Percentiles rank a stretch among this genome's conserved stretches.
These are phyloP conservation scores for Aspergillus vadensis DNA, from an alignment of 2,329 filamentous ascomycete species.

Conservation along the genomic window DNA sequence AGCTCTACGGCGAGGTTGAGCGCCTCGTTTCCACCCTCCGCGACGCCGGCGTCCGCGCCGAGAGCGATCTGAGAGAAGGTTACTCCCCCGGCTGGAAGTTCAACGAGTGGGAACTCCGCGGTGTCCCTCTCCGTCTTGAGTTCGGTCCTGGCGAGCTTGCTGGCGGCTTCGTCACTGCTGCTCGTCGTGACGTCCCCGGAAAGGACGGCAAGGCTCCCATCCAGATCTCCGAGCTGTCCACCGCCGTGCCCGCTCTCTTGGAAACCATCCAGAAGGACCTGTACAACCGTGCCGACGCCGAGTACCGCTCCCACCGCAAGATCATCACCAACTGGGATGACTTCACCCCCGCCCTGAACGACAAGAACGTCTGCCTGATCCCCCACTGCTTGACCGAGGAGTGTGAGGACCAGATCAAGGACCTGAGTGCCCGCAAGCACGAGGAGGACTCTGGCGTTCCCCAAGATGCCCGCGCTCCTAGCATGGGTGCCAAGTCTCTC, in stretches of 20 bases:
- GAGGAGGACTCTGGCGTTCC: slow-evolving; percentile 63
- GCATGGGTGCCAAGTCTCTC: slow-evolving; percentile 75
- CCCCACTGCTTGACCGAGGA: slow-evolving; percentile 81
- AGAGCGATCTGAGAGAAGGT: slow-evolving; percentile 82
- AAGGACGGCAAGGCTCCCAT: slow-evolving; percentile 76
- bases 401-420: slow-evolving; percentile 95
- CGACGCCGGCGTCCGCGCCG: slow-evolving; percentile 72
- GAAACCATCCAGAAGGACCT: slow-evolving; percentile 89
- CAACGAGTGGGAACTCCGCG: slow-evolving; percentile 97
- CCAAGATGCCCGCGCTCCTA: slow-evolving; percentile 72
- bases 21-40: slow-evolving; percentile 69
- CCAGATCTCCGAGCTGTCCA: slow-evolving; percentile 70
- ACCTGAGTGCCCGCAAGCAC: slow-evolving; percentile 75
- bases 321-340: slow-evolving; percentile 85
- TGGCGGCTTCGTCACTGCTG: slow-evolving; percentile 78
- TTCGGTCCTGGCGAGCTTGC: slow-evolving; percentile 94
- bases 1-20: slow-evolving; percentile 74
- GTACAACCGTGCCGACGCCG: slow-evolving; percentile 71
- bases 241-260: slow-evolving; percentile 75
- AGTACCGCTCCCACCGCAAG: slow-evolving; percentile 79
- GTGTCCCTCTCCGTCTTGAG: slow-evolving; percentile 89
- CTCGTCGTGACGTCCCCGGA: slow-evolving; percentile 74
- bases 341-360: slow-evolving; percentile 84
- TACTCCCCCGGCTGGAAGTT: slow-evolving; percentile 98
- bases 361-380: slow-evolving; percentile 89